phyloP scores from a whole-genome alignment of 2,329 filamentous ascomycete genomes.

The Alternaria novae-zelandiae region DNA sequence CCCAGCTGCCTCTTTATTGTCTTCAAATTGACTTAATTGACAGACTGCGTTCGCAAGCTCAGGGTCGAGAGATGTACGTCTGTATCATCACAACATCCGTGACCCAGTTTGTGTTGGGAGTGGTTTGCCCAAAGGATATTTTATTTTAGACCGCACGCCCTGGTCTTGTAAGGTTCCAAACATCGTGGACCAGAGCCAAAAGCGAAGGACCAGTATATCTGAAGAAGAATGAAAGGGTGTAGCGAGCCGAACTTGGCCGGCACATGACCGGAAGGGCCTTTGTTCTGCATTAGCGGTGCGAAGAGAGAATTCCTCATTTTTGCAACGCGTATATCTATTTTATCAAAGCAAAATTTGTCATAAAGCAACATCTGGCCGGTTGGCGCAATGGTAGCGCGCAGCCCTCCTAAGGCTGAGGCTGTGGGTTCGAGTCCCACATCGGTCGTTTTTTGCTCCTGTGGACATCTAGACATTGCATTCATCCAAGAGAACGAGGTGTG shows the following conservation, averaged over 20 bases:
- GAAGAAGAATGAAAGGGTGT: background rate
- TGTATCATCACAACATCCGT: too few relatives aligned
- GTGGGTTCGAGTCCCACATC: conserved; percentile 48
- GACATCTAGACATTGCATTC: background rate
- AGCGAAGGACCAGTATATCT: background rate
- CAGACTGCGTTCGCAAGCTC: background rate
- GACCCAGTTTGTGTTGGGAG: too few relatives aligned
- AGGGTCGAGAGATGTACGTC: too few relatives aligned
- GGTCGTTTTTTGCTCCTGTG: conserved; percentile 27
- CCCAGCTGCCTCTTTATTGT: background rate
- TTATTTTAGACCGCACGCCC: too few relatives aligned
- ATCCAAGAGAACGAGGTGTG: background rate
- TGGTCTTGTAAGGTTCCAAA: background rate
- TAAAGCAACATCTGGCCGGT: conserved; percentile 28
- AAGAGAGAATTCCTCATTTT: too few relatives aligned
- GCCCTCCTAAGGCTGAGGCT: conserved; percentile 50
- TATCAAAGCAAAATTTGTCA: conserved; percentile 1
- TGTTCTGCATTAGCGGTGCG: background rate
- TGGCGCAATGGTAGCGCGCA: conserved; percentile 51
- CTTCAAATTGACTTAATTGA: background rate
- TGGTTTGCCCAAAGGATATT: too few relatives aligned
- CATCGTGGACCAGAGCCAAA: background rate
- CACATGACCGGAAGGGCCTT: background rate
- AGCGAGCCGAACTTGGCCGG: background rate
- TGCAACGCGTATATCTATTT: background rate